Percentiles rank a stretch among this genome's conserved stretches.
These are phyloP conservation scores for Ceratobasidium sp. DNA, from an alignment of 1,284 basidiomycete species.

Conservation along the genomic window DNA sequence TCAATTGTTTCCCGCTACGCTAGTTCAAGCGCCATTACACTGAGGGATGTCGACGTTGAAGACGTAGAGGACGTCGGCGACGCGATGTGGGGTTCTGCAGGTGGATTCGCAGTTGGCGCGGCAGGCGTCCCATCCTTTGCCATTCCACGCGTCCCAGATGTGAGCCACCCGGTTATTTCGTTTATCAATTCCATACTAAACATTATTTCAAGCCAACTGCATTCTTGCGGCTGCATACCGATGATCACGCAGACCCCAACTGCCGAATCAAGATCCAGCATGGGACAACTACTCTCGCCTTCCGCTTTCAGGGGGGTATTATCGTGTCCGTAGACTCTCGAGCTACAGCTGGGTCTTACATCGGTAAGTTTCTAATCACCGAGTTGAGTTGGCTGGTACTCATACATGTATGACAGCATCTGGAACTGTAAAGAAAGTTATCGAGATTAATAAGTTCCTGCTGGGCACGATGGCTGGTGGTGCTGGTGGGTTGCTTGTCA, in stretches of 20 bases:
- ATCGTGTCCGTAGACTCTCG: constrained; percentile 98
- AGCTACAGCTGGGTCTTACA: constrained; percentile 96
- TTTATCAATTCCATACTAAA: background rate
- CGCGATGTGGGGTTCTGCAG: constrained; percentile 82
- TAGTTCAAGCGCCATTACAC: constrained; percentile 67
- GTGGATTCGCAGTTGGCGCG: constrained; percentile 74
- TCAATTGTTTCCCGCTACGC: constrained; percentile 77
- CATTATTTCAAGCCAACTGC: constrained; percentile 75
- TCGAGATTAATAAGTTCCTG: constrained; percentile 99
- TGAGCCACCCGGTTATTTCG: constrained; percentile 59
- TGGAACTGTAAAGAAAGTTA: constrained; percentile 98
- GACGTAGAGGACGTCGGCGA: constrained; percentile 72
- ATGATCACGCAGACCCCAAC: constrained; percentile 91
- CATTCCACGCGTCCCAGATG: constrained; percentile 79
- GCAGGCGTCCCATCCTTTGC: constrained; percentile 78
- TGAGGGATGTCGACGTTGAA: constrained; percentile 65
- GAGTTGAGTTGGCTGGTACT: constrained; percentile 1
- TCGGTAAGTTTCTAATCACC: constrained; percentile 72
- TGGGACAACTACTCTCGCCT: constrained; percentile 98
- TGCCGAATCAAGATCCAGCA: constrained; percentile 99
- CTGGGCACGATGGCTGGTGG: constrained; percentile 99
- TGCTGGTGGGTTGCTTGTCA: constrained; percentile 73
- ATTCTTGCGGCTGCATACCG: constrained; percentile 91
- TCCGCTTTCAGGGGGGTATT: constrained; percentile 96
- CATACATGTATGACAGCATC: constrained; percentile 69